These are phyloP conservation scores for Picochlorum sp. DNA, from an alignment of 139 green algal species.

Conservation along the genomic window DNA sequence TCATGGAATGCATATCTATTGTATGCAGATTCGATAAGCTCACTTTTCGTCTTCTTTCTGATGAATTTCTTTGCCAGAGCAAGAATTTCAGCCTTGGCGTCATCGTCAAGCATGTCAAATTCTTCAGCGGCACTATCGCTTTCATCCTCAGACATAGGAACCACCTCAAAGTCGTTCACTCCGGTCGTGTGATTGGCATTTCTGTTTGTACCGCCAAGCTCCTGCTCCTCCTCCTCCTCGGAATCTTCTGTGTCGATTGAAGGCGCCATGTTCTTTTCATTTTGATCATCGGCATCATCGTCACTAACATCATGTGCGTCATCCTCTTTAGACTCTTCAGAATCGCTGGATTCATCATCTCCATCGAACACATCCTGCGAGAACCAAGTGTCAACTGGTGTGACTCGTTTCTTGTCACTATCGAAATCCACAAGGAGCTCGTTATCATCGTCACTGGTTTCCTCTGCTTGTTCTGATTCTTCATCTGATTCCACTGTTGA, in stretches of 20 bases:
- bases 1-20: constrained; percentile 87
- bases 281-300: too few species aligned
- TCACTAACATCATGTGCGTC: neutral
- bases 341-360: constrained; percentile 20
- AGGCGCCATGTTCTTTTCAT: neutral
- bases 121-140: constrained; percentile 41
- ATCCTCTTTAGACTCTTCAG: neutral
- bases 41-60: constrained; percentile 56
- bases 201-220: neutral
- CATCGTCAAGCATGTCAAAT: constrained; percentile 31
- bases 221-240: constrained; percentile 9
- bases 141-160: constrained; percentile 22
- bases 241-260: neutral
- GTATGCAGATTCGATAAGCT: constrained; percentile 91
- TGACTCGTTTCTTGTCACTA: neutral
- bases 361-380: constrained; percentile 15
- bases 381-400: constrained; percentile 13
- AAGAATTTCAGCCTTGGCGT: constrained; percentile 55
- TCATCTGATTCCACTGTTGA: neutral
- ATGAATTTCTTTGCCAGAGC: constrained; percentile 81
- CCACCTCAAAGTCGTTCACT: constrained; percentile 37
- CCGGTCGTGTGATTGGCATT: neutral
- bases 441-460: neutral
- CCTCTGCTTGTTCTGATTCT: neutral
- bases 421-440: neutral